These are phyloP conservation scores for Calocybe gambosa DNA, from an alignment of 1,284 basidiomycete genomes.

Conservation along the genomic window DNA sequence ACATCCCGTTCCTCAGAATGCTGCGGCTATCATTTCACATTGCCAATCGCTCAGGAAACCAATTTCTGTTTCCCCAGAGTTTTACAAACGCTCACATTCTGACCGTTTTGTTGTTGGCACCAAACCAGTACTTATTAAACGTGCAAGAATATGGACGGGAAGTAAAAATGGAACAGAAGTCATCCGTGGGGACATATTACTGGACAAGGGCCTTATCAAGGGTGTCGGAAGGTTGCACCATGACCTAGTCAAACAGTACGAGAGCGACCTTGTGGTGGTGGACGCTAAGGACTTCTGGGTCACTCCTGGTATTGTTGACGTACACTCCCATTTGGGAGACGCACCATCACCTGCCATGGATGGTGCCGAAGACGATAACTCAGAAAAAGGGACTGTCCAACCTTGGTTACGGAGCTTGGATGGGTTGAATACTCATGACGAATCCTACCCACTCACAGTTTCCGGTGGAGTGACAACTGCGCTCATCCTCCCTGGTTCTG, in stretches of 20 bases:
- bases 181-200: conserved; percentile 42
- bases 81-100: conserved; percentile 44
- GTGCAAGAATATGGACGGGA: conserved; percentile 50
- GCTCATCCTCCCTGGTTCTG: conserved; percentile 44
- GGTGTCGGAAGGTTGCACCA: conserved; percentile 37
- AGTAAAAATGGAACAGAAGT: conserved; percentile 44
- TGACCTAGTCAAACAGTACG: conserved; percentile 20
- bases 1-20: conserved; percentile 14
- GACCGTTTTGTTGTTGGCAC: conserved; percentile 68
- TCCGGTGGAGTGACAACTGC: conserved; percentile 69
- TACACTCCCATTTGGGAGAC: conserved; percentile 72
- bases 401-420: conserved; percentile 62
- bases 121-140: conserved; percentile 47
- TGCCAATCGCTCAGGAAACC: conserved; percentile 33
- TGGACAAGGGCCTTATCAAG: conserved; percentile 51
- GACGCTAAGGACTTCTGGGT: conserved; percentile 47
- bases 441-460: conserved; percentile 49
- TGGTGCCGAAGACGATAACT: conserved; percentile 50
- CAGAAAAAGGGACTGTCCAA: conserved; percentile 43
- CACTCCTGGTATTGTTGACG: conserved; percentile 59
- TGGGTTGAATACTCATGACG: conserved; percentile 57
- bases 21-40: conserved; percentile 22
- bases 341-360: conserved; percentile 27
- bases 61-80: conserved; percentile 40
- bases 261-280: conserved; percentile 30